Percentiles rank a stretch among this genome's conserved stretches.
Conservation (phyloP, 768 basidiomycete genomes). For the Porpolomopsis calyptriformis region DNA sequence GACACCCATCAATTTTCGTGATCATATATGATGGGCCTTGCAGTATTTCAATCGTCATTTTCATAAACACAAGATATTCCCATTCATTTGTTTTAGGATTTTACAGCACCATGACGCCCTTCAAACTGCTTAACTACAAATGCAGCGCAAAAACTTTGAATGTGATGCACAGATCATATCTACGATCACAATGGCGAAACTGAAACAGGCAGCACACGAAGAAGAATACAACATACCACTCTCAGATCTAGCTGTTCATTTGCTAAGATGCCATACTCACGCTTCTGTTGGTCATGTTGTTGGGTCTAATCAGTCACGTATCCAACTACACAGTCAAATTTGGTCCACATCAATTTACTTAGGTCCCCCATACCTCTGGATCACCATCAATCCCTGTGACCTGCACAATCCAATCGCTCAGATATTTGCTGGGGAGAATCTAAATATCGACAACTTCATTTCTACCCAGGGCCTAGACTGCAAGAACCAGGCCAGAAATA, state of each 20-base stretch:
- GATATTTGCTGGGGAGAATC: slow-evolving; percentile 25
- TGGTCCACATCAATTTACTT: slow-evolving; percentile 21
- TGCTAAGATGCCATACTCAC: slow-evolving; percentile 14
- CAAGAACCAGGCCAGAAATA: slow-evolving; percentile 16
- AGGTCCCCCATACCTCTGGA: slow-evolving; percentile 26
- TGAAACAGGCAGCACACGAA: slow-evolving; percentile 19
- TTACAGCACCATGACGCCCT: too few relatives aligned
- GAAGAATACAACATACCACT: slow-evolving; percentile 14
- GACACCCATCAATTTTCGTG: too few relatives aligned
- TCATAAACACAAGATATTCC: too few relatives aligned
- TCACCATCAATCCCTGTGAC: slow-evolving; percentile 33
- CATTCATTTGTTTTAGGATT: too few relatives aligned
- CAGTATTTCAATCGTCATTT: too few relatives aligned
- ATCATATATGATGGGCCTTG: too few relatives aligned
- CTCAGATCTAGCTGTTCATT: slow-evolving; percentile 13
- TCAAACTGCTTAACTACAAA: too few relatives aligned
- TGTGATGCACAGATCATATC: slow-evolving; percentile 13
- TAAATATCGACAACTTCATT: slow-evolving; percentile 28
- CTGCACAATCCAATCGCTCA: slow-evolving; percentile 32
- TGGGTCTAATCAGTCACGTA: slow-evolving; percentile 17
- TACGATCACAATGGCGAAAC: slow-evolving; percentile 14
- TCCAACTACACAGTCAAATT: slow-evolving; percentile 18
- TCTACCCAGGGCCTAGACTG: slow-evolving; percentile 14
- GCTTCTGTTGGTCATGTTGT: slow-evolving; percentile 10
- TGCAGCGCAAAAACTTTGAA: slow-evolving; percentile 19